Percentiles rank a stretch among this genome's conserved stretches.
Conservation (phyloP, 495 filamentous ascomycete genomes). For the Delitschia confertaspora region DNA sequence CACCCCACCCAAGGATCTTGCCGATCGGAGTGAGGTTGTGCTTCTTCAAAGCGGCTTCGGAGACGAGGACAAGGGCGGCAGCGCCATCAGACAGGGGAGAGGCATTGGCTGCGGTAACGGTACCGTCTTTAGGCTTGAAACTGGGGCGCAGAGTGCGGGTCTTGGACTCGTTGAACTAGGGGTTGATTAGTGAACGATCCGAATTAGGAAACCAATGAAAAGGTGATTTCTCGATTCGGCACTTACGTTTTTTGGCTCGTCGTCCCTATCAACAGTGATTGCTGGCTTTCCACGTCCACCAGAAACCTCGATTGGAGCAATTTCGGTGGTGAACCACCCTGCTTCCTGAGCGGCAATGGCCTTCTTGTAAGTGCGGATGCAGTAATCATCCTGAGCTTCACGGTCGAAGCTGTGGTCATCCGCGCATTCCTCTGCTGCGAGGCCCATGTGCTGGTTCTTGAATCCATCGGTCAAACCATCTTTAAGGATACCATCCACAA, state of each 20-base stretch:
- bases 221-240: neutral
- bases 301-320: conserved; percentile 78
- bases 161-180: conserved; percentile 80
- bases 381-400: conserved; percentile 85
- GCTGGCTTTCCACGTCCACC: conserved; percentile 84
- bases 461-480: conserved; percentile 92
- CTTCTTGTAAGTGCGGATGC: conserved; percentile 83
- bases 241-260: conserved; percentile 84
- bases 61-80: conserved; percentile 81
- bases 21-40: conserved; percentile 82
- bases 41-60: conserved; percentile 78
- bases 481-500: conserved; percentile 84
- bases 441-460: conserved; percentile 87
- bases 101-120: conserved; percentile 95
- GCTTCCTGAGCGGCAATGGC: conserved; percentile 74
- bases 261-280: conserved; percentile 72
- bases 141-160: conserved; percentile 73
- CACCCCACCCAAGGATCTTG: conserved; percentile 93
- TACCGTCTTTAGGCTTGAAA: conserved; percentile 74
- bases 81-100: conserved; percentile 93
- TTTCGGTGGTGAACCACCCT: conserved; percentile 75
- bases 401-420: conserved; percentile 70
- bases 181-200: conserved; percentile 11
- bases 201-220: conserved; percentile 1
- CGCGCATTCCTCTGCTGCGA: conserved; percentile 86